Conservation (phyloP, 768 basidiomycete genomes). For the Mycena polygramma region DNA sequence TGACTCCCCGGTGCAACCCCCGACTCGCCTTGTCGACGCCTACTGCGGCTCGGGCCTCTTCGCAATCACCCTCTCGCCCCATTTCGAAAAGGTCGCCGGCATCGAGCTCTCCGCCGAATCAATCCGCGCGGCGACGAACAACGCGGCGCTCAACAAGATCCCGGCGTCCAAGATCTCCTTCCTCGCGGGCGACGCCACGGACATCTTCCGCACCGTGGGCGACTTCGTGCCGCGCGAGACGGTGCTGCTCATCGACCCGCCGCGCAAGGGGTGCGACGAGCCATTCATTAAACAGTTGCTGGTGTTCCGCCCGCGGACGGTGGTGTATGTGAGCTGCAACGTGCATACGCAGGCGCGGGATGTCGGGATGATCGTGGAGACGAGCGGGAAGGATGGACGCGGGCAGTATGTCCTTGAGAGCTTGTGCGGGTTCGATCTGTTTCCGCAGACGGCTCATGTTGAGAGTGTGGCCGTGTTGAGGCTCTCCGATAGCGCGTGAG, state of each 20-base stretch:
- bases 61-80: conserved; percentile 82
- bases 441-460: conserved; percentile 97
- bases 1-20: conserved; percentile 45
- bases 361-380: conserved; percentile 77
- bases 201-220: conserved; percentile 80
- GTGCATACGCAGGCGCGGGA: conserved; percentile 95
- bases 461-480: conserved; percentile 83
- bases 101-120: conserved; percentile 87
- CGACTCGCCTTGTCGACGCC: conserved; percentile 94
- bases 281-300: conserved; percentile 83
- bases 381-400: conserved; percentile 52
- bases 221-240: conserved; percentile 77
- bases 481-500: conserved; percentile 44
- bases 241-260: conserved; percentile 89
- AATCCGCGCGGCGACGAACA: conserved; percentile 76
- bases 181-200: conserved; percentile 84
- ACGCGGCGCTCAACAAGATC: conserved; percentile 75
- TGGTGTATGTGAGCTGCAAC: conserved; percentile 96
- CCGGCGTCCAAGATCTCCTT: conserved; percentile 72
- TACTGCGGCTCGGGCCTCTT: conserved; percentile 95
- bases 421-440: conserved; percentile 91
- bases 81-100: conserved; percentile 84
- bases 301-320: conserved; percentile 70
- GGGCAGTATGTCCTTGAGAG: conserved; percentile 84
- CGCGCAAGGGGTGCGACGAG: conserved; percentile 93